Percentiles rank a stretch among this genome's conserved stretches.
These are phyloP conservation scores for Acer campestre DNA, from an alignment of 345 rosid species.

Conservation along the genomic window DNA sequence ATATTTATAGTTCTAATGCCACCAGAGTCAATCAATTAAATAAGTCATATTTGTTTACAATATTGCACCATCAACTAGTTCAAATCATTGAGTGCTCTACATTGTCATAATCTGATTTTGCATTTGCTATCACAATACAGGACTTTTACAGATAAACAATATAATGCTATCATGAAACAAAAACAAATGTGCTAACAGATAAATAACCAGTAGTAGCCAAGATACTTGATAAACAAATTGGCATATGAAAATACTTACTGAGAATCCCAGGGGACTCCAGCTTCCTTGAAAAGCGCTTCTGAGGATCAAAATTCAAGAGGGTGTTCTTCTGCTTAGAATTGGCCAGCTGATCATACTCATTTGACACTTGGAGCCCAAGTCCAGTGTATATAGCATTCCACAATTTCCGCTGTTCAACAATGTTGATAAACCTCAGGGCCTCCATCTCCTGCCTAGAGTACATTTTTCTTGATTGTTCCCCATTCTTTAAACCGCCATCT, in stretches of 20 bases:
- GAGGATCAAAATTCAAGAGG: conserved; percentile 28
- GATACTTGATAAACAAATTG: neutral
- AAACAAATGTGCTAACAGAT: neutral
- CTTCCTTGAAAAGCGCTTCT: conserved; percentile 21
- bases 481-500: conserved; percentile 20
- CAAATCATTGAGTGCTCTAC: neutral
- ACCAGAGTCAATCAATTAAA: too few relatives aligned
- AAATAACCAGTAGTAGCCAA: neutral
- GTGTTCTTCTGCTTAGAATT: conserved; percentile 43
- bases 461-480: conserved; percentile 25
- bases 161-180: conserved; percentile 1
- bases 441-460: conserved; percentile 72
- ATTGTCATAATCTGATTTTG: neutral
- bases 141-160: neutral
- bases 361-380: conserved; percentile 51
- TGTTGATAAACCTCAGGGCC: conserved; percentile 64
- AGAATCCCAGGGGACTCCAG: conserved; percentile 35
- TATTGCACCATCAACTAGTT: neutral
- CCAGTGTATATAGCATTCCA: conserved; percentile 60
- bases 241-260: conserved; percentile 33
- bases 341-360: conserved; percentile 57
- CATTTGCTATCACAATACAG: neutral
- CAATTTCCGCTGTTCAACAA: conserved; percentile 55
- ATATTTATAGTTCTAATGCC: neutral
- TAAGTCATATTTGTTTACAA: neutral